Conservation (phyloP, 257 asterid species). For the Avicennia marina region DNA sequence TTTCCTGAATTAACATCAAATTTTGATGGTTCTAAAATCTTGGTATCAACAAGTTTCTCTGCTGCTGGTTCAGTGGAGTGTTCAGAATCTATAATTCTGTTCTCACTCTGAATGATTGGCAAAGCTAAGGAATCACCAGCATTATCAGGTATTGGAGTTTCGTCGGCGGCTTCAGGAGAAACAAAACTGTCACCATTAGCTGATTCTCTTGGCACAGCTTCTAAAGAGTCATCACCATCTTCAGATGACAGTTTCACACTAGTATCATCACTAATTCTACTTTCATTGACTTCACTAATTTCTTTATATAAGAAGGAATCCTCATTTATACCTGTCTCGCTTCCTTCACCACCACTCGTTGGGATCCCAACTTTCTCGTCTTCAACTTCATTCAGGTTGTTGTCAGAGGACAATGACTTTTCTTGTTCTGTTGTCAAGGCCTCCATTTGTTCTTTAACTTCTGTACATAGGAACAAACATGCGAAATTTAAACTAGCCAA, state of each 20-base stretch:
- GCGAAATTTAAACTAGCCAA: background rate
- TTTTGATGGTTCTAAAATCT: constrained; percentile 29
- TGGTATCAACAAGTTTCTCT: constrained; percentile 29
- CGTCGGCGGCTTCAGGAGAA: constrained; percentile 40
- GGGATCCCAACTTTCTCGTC: constrained; percentile 42
- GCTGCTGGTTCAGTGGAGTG: constrained; percentile 34
- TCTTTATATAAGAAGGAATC: constrained; percentile 33
- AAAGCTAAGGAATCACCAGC: constrained; percentile 27
- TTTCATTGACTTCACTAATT: constrained; percentile 39
- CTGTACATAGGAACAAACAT: constrained; percentile 27
- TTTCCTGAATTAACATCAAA: constrained; percentile 28
- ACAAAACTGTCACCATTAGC: constrained; percentile 29
- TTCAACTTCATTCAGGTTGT: constrained; percentile 29
- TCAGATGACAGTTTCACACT: constrained; percentile 33
- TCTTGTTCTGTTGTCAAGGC: constrained; percentile 60
- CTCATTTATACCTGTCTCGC: constrained; percentile 33
- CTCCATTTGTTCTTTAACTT: constrained; percentile 51
- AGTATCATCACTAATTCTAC: constrained; percentile 31
- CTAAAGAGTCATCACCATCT: constrained; percentile 32
- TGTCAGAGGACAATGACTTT: constrained; percentile 41
- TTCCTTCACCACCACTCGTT: constrained; percentile 35
- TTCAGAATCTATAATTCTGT: constrained; percentile 31
- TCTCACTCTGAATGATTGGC: constrained; percentile 34
- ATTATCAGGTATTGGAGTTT: constrained; percentile 34
- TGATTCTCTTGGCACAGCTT: constrained; percentile 34